A percentile compares a stretch with the other conserved stretches of the same genome.
phyloP scores from a whole-genome alignment of 2,329 filamentous ascomycete species.

The Trichoderma polysporum region DNA sequence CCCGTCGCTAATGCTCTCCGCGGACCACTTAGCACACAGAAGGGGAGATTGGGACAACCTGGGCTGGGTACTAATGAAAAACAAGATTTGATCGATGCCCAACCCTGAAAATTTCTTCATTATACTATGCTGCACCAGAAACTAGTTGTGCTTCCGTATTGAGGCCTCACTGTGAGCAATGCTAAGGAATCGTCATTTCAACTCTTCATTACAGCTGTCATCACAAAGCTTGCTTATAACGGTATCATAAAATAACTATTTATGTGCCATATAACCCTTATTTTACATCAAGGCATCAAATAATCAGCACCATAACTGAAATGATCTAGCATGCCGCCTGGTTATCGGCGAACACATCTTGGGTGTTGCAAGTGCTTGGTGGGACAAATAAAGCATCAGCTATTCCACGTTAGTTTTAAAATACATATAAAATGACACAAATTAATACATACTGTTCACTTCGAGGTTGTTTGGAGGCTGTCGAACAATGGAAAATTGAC shows the following conservation, averaged over 20 bases:
- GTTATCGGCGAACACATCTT: background rate
- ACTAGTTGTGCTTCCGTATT: background rate
- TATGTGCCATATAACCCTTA: background rate
- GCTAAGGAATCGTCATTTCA: background rate
- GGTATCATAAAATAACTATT: background rate
- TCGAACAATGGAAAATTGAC: conserved; percentile 22
- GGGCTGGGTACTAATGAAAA: background rate
- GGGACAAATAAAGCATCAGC: background rate
- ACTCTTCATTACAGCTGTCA: background rate
- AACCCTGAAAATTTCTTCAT: background rate
- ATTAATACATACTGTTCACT: background rate
- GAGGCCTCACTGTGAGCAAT: background rate
- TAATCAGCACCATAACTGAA: background rate
- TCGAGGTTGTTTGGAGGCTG: conserved; percentile 18
- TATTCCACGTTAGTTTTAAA: background rate
- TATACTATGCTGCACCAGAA: background rate
- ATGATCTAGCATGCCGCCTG: background rate
- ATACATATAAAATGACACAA: background rate
- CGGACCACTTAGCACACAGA: conserved; percentile 10
- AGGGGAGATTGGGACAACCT: background rate
- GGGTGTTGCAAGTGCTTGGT: background rate
- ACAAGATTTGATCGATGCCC: background rate
- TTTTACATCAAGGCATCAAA: background rate
- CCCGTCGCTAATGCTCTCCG: conserved; percentile 2
- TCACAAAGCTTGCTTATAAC: background rate